A percentile compares a stretch with the other conserved stretches of the same genome.
Evolutionary conservation across 2,329 filamentous ascomycete genomes (phyloP).

Genomic region (Fusarium chuoi): DNA sequence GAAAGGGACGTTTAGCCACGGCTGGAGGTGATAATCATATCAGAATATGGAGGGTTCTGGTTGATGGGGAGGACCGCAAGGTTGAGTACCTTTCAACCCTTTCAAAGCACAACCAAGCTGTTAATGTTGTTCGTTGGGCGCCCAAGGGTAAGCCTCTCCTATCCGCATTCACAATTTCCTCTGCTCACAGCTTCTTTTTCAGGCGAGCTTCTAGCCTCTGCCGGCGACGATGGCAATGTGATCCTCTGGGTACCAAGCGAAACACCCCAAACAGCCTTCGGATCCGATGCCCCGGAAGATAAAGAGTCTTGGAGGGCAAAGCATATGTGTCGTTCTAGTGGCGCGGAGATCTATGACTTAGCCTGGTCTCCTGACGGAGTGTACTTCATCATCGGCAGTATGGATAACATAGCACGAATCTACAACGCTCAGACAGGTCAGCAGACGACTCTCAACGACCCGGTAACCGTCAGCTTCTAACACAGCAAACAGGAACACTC

Average conservation of each 20-base stretch:
- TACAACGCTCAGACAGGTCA: slow-evolving; percentile 92
- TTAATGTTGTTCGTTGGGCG: slow-evolving; percentile 97
- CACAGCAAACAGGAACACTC: slow-evolving; percentile 59
- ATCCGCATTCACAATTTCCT: background rate
- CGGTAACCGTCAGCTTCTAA: slow-evolving; percentile 6
- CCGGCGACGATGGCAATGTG: slow-evolving; percentile 96
- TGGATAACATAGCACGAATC: slow-evolving; percentile 98
- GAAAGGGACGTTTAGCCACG: slow-evolving; percentile 91
- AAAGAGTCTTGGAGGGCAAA: slow-evolving; percentile 97
- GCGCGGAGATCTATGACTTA: slow-evolving; percentile 96
- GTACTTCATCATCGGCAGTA: slow-evolving; percentile 98
- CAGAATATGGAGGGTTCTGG: slow-evolving; percentile 91
- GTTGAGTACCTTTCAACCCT: slow-evolving; percentile 93
- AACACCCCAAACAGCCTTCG: slow-evolving; percentile 73
- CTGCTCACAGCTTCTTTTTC: slow-evolving; percentile 31
- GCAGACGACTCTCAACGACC: slow-evolving; percentile 38
- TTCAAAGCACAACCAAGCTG: slow-evolving; percentile 92
- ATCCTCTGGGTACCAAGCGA: slow-evolving; percentile 95
- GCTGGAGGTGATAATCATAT: slow-evolving; percentile 97
- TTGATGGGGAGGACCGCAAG: slow-evolving; percentile 84
- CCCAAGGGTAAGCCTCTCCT: slow-evolving; percentile 76
- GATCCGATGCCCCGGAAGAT: slow-evolving; percentile 87
- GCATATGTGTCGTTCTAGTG: slow-evolving; percentile 96
- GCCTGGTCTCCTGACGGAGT: slow-evolving; percentile 98
- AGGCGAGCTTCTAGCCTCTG: slow-evolving; percentile 94